These are phyloP conservation scores for Leccinum boreale DNA, from an alignment of 768 basidiomycete species.

Conservation along the genomic window DNA sequence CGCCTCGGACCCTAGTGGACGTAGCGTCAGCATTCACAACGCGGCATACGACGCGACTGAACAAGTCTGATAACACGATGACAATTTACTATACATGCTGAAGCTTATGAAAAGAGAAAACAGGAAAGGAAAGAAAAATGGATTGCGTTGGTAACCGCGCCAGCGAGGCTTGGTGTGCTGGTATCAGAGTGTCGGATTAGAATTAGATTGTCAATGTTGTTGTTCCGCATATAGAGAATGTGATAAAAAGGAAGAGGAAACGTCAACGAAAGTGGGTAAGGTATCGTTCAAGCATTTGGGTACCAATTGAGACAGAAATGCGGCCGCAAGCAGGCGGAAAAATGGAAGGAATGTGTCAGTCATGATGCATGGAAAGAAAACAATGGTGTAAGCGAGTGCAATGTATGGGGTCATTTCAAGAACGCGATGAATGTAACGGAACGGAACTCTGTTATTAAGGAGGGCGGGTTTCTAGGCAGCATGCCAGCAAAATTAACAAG, in stretches of 20 bases:
- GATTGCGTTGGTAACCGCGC: slow-evolving; percentile 17
- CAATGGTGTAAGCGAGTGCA: slow-evolving; percentile 28
- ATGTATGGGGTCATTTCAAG: slow-evolving; percentile 20
- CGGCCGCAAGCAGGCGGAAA: slow-evolving; percentile 15
- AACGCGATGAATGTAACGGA: slow-evolving; percentile 19
- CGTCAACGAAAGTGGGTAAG: slow-evolving; percentile 32
- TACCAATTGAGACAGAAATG: slow-evolving; percentile 23
- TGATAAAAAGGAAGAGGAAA: slow-evolving; percentile 26
- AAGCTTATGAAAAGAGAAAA: slow-evolving; percentile 6
- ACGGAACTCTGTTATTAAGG: slow-evolving; percentile 20
- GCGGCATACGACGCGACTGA: slow-evolving; percentile 63
- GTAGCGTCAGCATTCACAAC: slow-evolving; percentile 94
- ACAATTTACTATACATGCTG: slow-evolving; percentile 22
- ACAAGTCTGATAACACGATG: slow-evolving; percentile 13
- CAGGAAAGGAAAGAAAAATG: neutral
- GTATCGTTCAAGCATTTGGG: slow-evolving; percentile 33
- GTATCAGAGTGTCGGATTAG: slow-evolving; percentile 29
- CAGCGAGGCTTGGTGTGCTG: slow-evolving; percentile 14
- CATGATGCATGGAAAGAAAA: slow-evolving; percentile 26
- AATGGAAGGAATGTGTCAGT: slow-evolving; percentile 31
- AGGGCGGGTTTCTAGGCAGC: slow-evolving; percentile 18
- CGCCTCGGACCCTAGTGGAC: slow-evolving; percentile 88
- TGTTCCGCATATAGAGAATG: slow-evolving; percentile 37
- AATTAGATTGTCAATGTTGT: slow-evolving; percentile 30
- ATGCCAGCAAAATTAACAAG: slow-evolving; percentile 4